Evolutionary conservation across 495 filamentous ascomycete species (phyloP), one percentile per base, ranked within the genome.

Genomic region (Acidomyces sp.): DNA sequence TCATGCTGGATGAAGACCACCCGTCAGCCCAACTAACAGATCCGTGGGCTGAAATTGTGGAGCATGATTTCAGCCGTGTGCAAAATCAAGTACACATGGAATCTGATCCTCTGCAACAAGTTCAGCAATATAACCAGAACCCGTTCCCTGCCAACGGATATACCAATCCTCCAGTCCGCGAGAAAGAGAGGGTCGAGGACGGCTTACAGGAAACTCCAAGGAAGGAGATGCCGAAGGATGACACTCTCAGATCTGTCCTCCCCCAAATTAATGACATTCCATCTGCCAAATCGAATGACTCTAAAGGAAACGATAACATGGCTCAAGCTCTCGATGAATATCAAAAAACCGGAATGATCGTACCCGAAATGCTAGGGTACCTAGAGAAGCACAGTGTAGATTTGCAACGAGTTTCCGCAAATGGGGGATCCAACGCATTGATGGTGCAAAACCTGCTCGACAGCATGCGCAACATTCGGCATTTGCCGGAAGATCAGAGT

Each of bases 381-480:
- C 48, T 58, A 5, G 55, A 53, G 35, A 27, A 39, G 9, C 51
- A 56, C 30, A 46, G 60, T 11, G 49, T 51, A 9, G 48, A 51
- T 27, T 27, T 51, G 37, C 48, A 51, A 16, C 48, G 43, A 6
- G 16, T 39, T 2, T 51, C 48, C 3, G 43, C 43, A 19, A 51
- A 51, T 24, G 36, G 39, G 34, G 34, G 53, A 31, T 55, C 53
- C 0, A 51, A 56, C 29, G 59, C 53, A 22, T 39, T 52, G 6
- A 57, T 56, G 24, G 43, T 53, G 40, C 52, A 53, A 30, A 60
- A 56, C 43, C 45, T 62, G 37, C 11, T 42, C 44, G 37, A 58
- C 26, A 52, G 51, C 41, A 38, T 51, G 11, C 20, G 46, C 3
- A 32, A 32, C 20, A n/a, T 39, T 1, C 23, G 26, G 17, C 22